Conservation (phyloP, 306 rosid species). For the Senna tora region DNA sequence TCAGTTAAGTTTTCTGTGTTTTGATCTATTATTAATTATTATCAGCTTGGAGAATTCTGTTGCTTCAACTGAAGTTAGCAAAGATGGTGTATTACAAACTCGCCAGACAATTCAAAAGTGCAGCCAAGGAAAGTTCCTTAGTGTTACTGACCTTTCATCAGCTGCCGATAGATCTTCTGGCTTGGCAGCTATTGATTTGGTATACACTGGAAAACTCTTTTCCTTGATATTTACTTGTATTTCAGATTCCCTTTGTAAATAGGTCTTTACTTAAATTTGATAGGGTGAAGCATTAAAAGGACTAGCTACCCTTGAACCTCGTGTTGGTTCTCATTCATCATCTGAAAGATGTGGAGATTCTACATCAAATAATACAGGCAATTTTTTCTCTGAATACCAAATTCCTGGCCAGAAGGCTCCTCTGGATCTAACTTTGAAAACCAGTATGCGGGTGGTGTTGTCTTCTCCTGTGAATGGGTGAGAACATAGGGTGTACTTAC, state of each 20-base stretch:
- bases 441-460: slow-evolving; percentile 66
- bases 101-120: slow-evolving; percentile 55
- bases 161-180: slow-evolving; percentile 57
- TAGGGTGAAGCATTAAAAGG: slow-evolving; percentile 88
- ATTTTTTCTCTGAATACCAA: slow-evolving; percentile 51
- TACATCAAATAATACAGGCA: slow-evolving; percentile 43
- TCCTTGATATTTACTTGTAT: slow-evolving; percentile 6
- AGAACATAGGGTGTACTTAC: slow-evolving; percentile 40
- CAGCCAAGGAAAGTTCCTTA: slow-evolving; percentile 69
- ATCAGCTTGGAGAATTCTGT: slow-evolving; percentile 50
- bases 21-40: slow-evolving; percentile 35
- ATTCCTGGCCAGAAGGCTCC: slow-evolving; percentile 75
- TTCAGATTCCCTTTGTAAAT: slow-evolving; percentile 15
- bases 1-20: slow-evolving; percentile 14
- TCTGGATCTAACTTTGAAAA: slow-evolving; percentile 86
- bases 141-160: slow-evolving; percentile 75
- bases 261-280: slow-evolving; percentile 17
- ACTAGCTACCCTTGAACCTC: slow-evolving; percentile 53
- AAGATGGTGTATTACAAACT: slow-evolving; percentile 38
- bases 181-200: slow-evolving; percentile 74
- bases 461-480: slow-evolving; percentile 64
- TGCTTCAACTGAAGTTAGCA: slow-evolving; percentile 42
- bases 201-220: slow-evolving; percentile 35
- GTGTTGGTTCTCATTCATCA: slow-evolving; percentile 46
- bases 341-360: slow-evolving; percentile 45